phyloP scores from a whole-genome alignment of 306 rosid genomes.

The peach (Prunus persica) region DNA sequence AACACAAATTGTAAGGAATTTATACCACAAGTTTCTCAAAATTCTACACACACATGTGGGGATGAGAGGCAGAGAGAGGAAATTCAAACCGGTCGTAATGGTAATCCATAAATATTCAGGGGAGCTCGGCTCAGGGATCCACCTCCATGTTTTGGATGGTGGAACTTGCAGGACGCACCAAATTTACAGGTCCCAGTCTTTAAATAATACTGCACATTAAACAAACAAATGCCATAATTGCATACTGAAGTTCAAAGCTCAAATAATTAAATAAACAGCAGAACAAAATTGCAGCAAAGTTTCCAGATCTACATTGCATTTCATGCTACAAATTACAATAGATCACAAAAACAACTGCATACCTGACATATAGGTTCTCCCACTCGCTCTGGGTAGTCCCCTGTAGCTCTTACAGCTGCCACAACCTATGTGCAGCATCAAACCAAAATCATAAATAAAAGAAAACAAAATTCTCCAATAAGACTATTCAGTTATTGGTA shows the following conservation, averaged over 20 bases:
- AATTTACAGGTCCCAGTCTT: slow-evolving; percentile 90
- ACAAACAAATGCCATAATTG: slow-evolving; percentile 16
- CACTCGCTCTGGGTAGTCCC: slow-evolving; percentile 86
- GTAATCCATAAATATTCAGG: slow-evolving; percentile 74
- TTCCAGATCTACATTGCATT: slow-evolving; percentile 11
- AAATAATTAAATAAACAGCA: not conserved
- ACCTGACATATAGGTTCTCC: slow-evolving; percentile 93
- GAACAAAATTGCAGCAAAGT: not conserved
- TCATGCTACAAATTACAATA: no score
- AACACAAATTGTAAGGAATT: slow-evolving; percentile 7
- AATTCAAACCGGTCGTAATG: slow-evolving; percentile 66
- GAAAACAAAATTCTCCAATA: not conserved
- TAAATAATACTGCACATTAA: slow-evolving; percentile 66
- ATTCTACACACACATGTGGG: not conserved
- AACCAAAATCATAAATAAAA: slow-evolving; percentile 21
- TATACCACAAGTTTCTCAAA: not conserved
- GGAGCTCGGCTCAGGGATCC: slow-evolving; percentile 79
- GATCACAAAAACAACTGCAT: slow-evolving; percentile 3
- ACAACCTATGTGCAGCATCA: slow-evolving; percentile 51
- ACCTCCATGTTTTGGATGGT: slow-evolving; percentile 85
- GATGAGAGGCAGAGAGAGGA: not conserved
- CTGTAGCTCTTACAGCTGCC: slow-evolving; percentile 86
- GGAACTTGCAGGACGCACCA: slow-evolving; percentile 90
- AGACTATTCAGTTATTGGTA: not conserved
- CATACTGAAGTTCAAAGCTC: slow-evolving; percentile 4